phyloP scores from a whole-genome alignment of 768 basidiomycete genomes.

The Lactarius sanguifluus region DNA sequence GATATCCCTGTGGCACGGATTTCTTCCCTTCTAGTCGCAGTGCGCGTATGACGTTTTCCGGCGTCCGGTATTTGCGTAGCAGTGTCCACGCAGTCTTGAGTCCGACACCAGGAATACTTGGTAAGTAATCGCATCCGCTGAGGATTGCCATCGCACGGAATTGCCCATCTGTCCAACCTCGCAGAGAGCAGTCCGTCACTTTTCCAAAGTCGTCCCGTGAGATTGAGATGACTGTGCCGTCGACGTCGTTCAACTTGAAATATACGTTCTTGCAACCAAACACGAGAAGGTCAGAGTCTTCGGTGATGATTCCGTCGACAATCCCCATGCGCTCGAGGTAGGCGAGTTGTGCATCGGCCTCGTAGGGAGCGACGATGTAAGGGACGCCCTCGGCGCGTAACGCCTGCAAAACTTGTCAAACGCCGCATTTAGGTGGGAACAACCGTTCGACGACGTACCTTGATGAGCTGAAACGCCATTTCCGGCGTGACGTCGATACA shows the following conservation, averaged over 20 bases:
- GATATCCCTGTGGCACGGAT: constrained; percentile 72
- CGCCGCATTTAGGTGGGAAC: background rate
- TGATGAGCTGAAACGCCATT: constrained; percentile 97
- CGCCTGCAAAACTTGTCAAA: constrained; percentile 52
- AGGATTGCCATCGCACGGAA: constrained; percentile 94
- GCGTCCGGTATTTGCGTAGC: constrained; percentile 80
- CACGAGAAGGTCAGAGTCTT: constrained; percentile 96
- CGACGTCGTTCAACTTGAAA: constrained; percentile 83
- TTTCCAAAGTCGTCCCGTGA: constrained; percentile 66
- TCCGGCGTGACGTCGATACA: constrained; percentile 94
- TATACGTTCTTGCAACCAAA: constrained; percentile 93
- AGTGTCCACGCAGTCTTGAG: constrained; percentile 89
- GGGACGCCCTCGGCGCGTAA: constrained; percentile 74
- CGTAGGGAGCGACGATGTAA: constrained; percentile 96
- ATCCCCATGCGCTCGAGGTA: constrained; percentile 82
- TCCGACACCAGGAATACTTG: constrained; percentile 88
- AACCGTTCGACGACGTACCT: constrained; percentile 49
- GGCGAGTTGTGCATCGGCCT: constrained; percentile 96
- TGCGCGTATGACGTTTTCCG: constrained; percentile 76
- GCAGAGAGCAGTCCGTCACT: constrained; percentile 68
- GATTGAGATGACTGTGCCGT: constrained; percentile 64
- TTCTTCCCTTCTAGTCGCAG: constrained; percentile 83
- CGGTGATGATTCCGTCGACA: constrained; percentile 91
- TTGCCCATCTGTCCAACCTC: constrained; percentile 86
- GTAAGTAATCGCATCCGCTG: constrained; percentile 90